Base-by-base conservation (phyloP, 2,329 filamentous ascomycete species). In the Alternaria arbusti region DNA sequence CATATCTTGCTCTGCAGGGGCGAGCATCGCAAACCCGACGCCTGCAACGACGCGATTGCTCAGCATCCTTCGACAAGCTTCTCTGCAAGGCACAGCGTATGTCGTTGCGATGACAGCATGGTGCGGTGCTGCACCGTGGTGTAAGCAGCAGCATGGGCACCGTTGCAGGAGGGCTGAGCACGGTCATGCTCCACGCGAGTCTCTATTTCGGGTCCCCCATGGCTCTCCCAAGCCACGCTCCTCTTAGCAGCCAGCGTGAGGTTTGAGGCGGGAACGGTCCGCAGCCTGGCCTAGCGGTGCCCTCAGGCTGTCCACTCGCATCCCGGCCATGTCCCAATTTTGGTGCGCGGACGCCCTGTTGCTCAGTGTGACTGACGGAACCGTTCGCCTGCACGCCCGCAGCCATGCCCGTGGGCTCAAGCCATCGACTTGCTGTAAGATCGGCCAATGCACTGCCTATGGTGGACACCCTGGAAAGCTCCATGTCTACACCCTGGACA, bases 211-310 rank as follows among this genome's bases (percentile, higher is more conserved):
- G 72, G 72, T 68, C 57, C 50, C 58, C 66, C 54, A 64, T 59
- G 54, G 51, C 55, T 54, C 54, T 57, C 69, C 66, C 71, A 75
- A 75, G 74, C 76, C 77, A 74, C 74, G 40, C 63, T 70, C 58
- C 68, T 74, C 70, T 76, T 73, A 73, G 74, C 61, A 75, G 69
- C 70, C 70, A 67, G 63, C 71, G 64, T 63, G 69, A 63, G 70
- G 70, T 73, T 67, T 74, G 71, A 73, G 65, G 71, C 74, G 74
- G 77, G 76, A 77, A 75, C 76, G 77, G 77, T 78, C 77, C 77
- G 77, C 74, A 72, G 71, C 67, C 73, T 76, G 74, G 75, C 71
- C 69, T 66, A 71, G 70, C 70, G 66, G 61, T 65, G 64, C 50
- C 54, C 56, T 59, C 47, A 47, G 59, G 62, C 62, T 59, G 63